Base-by-base conservation (phyloP, 371 early-diverging fungal genomes). In the Apophysomyces trapeziformis region DNA sequence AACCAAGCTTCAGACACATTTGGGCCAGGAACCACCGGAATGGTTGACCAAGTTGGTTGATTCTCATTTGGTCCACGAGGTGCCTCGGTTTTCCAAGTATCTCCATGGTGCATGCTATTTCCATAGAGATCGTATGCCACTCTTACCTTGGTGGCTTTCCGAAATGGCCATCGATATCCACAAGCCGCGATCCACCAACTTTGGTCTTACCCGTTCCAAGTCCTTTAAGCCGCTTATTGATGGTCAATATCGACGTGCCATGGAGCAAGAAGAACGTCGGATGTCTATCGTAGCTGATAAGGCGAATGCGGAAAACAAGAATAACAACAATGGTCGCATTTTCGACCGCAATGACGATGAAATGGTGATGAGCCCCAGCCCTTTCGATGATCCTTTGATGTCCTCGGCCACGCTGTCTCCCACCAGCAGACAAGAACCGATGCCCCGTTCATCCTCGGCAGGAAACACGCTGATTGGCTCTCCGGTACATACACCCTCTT, bases 71-170 rank as follows among this genome's bases (percentile, higher is more conserved):
- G 97, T 99, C 38, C 96, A 96, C 76, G 96, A 95, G 50, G 98
- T 98, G 6, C 98, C 98, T 58, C 96, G 97, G 70, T 99, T 99
- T 82, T 94, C 95, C 63, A 99, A 99, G 80, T 99, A 95, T 81
- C 88, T 98, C 58, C 99, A 99, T 83, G 99, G 99, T 64, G 90
- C 92, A 13, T 75, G 74, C 45, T 76, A 78, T 41, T 75, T 82
- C 68, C 77, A 73, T 41, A 70, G 63, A 11, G 68, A 73, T 13
- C 63, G 70, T 5, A 60, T 81, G 1, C 72, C 76, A 56, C 63
- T 79, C n/a, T 37, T 76, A 9, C 73, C 77, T 16, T 76, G 80
- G 76, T 79, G 85, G 87, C 61, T 87, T 1, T 80, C 85, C 0
- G 85, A 87, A 57, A 70, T 85, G 72, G 82, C 78, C 58, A 79